These are phyloP conservation scores for Chytriomyces sp. DNA, from an alignment of 192 early-diverging fungal genomes.

Conservation along the genomic window DNA sequence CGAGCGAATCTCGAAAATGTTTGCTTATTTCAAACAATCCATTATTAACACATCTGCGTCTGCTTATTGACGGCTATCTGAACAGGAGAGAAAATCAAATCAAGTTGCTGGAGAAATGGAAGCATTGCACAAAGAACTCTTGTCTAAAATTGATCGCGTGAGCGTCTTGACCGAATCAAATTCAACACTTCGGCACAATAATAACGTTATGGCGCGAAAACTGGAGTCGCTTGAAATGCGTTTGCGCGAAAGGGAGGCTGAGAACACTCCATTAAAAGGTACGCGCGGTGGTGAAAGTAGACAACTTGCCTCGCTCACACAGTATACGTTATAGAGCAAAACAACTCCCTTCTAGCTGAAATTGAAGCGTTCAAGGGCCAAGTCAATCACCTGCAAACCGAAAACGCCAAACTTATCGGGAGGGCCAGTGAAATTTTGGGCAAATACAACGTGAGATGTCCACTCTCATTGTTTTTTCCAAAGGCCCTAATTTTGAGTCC, in stretches of 20 bases:
- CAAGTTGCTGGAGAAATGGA: constrained; percentile 54
- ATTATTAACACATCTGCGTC: neutral
- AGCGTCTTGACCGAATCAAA: constrained; percentile 81
- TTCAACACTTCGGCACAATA: constrained; percentile 68
- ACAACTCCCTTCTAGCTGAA: constrained; percentile 65
- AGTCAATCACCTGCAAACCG: constrained; percentile 58
- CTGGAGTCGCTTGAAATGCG: constrained; percentile 45
- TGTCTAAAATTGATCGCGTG: constrained; percentile 71
- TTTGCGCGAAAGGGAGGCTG: constrained; percentile 44
- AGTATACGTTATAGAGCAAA: constrained; percentile 50
- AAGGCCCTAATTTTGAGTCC: neutral
- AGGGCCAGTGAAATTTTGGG: constrained; percentile 74
- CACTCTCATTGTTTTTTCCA: neutral
- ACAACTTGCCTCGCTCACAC: neutral
- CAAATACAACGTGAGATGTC: constrained; percentile 64
- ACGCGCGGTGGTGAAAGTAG: neutral
- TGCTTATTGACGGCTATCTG: neutral
- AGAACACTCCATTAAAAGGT: constrained; percentile 60
- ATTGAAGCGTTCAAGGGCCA: constrained; percentile 64
- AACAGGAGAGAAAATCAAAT: constrained; percentile 52
- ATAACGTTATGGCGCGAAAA: constrained; percentile 47
- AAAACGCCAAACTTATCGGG: constrained; percentile 74
- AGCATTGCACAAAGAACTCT: constrained; percentile 63
- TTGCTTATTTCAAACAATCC: neutral
- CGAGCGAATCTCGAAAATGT: constrained; percentile 60